Conservation (phyloP, 345 rosid species). For the Euphorbia tirucalli region DNA sequence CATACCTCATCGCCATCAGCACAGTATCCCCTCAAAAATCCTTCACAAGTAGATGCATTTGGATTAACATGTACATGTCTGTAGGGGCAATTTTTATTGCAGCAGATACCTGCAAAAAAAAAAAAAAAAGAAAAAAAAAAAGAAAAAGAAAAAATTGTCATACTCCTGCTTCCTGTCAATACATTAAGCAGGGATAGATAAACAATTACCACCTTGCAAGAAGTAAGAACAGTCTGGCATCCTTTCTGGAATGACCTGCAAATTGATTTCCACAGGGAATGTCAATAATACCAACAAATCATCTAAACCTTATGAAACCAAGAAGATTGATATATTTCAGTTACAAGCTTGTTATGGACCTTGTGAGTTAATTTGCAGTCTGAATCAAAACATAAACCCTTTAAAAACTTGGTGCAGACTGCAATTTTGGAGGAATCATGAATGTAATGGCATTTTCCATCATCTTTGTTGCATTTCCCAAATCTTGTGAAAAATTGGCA, state of each 20-base stretch:
- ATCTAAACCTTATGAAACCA: background rate
- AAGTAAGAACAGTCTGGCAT: constrained; percentile 98
- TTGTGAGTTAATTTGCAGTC: constrained; percentile 94
- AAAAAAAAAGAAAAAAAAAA: too few relatives aligned
- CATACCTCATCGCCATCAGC: constrained; percentile 87
- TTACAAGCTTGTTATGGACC: constrained; percentile 42
- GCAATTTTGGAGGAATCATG: constrained; percentile 92
- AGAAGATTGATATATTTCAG: constrained; percentile 17
- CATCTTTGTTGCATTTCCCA: constrained; percentile 92
- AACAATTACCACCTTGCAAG: constrained; percentile 62
- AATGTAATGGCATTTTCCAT: constrained; percentile 86
- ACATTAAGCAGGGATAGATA: constrained; percentile 7
- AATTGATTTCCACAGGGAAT: constrained; percentile 21
- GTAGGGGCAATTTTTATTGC: constrained; percentile 71
- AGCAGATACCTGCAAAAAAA: constrained; percentile 93
- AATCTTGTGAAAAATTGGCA: constrained; percentile 97
- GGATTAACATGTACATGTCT: constrained; percentile 96
- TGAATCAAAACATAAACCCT: constrained; percentile 65
- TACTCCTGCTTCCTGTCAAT: constrained; percentile 5
- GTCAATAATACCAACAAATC: constrained; percentile 16
- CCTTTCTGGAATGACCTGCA: constrained; percentile 94
- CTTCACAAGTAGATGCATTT: constrained; percentile 70
- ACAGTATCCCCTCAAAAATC: constrained; percentile 89
- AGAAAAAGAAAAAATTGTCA: constrained; percentile 19
- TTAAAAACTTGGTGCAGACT: constrained; percentile 90